A percentile compares a stretch with the other conserved stretches of the same genome.
Evolutionary conservation across 2,329 filamentous ascomycete species (phyloP).

Genomic region (Fusarium sp.): DNA sequence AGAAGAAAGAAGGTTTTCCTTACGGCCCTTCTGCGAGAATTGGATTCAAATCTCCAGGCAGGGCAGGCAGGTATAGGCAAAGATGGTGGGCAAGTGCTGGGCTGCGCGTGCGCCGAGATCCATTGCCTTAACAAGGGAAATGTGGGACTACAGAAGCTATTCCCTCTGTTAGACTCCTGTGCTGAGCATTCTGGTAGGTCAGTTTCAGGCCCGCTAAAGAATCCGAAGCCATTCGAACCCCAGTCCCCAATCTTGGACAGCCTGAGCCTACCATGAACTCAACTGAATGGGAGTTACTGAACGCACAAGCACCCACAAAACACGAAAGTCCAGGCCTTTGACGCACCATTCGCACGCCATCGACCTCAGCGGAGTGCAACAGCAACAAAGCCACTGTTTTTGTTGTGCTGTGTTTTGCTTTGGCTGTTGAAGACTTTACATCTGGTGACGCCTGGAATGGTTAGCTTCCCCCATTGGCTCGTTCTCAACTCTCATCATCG

Average conservation of each 20-base stretch:
- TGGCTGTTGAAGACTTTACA: conserved; percentile 9
- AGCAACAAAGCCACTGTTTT: background rate
- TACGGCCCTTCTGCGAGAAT: conserved; percentile 29
- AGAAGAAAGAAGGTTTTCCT: conserved; percentile 37
- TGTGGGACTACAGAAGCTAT: conserved; percentile 26
- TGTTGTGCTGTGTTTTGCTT: background rate
- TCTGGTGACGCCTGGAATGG: conserved; percentile 3
- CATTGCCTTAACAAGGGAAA: conserved; percentile 23
- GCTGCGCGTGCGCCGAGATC: conserved; percentile 23
- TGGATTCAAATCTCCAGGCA: conserved; percentile 28
- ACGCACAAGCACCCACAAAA: conserved; percentile 27
- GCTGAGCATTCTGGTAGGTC: conserved; percentile 27
- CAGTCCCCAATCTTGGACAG: conserved; percentile 15
- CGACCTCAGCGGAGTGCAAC: conserved; percentile 12
- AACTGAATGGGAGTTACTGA: background rate
- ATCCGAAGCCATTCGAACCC: conserved; percentile 13
- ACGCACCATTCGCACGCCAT: conserved; percentile 36
- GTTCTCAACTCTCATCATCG: background rate
- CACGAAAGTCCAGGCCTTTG: conserved; percentile 32
- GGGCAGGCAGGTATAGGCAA: conserved; percentile 14
- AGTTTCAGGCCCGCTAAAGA: conserved; percentile 28
- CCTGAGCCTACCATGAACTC: conserved; percentile 7
- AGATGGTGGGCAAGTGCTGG: conserved; percentile 15
- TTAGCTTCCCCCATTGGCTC: background rate
- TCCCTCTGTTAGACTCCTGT: background rate